phyloP scores from a whole-genome alignment of 768 basidiomycete species.

The Tephrocybe sp. region DNA sequence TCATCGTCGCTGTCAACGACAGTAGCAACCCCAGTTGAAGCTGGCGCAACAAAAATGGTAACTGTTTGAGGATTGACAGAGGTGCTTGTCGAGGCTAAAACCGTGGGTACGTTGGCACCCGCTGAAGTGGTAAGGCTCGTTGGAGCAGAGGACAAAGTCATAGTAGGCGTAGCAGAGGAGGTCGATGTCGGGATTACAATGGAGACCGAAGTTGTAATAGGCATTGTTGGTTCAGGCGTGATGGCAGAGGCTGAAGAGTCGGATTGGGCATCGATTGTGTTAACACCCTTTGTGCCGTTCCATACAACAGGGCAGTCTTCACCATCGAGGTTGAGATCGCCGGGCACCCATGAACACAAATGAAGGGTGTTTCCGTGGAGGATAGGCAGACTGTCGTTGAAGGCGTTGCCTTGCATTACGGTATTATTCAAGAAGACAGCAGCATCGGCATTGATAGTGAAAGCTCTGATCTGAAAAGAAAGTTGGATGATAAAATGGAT shows the following conservation, averaged over 20 bases:
- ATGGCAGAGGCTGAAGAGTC: constrained; percentile 2
- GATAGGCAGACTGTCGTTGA: constrained; percentile 51
- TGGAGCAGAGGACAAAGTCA: constrained; percentile 6
- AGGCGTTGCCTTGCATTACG: constrained; percentile 47
- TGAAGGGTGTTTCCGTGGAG: constrained; percentile 47
- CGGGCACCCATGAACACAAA: constrained; percentile 57
- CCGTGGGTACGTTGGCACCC: neutral
- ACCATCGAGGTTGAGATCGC: constrained; percentile 34
- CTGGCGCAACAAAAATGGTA: constrained; percentile 26
- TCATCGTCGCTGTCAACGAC: constrained; percentile 12
- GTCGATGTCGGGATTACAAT: neutral
- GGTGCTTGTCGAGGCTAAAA: neutral
- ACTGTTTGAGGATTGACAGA: constrained; percentile 14
- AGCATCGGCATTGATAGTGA: constrained; percentile 61
- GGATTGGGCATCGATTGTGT: constrained; percentile 1
- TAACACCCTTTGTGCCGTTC: constrained; percentile 34
- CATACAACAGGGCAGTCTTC: constrained; percentile 56
- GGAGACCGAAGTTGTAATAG: neutral
- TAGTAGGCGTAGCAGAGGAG: neutral
- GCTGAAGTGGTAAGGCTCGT: constrained; percentile 9
- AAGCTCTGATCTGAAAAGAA: constrained; percentile 65
- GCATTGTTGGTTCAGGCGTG: neutral
- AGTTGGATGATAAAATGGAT: constrained; percentile 69
- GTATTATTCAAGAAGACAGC: constrained; percentile 52
- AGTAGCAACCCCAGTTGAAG: constrained; percentile 7